phyloP scores from a whole-genome alignment of 2,329 filamentous ascomycete genomes.

The Ophiobolus disseminans region DNA sequence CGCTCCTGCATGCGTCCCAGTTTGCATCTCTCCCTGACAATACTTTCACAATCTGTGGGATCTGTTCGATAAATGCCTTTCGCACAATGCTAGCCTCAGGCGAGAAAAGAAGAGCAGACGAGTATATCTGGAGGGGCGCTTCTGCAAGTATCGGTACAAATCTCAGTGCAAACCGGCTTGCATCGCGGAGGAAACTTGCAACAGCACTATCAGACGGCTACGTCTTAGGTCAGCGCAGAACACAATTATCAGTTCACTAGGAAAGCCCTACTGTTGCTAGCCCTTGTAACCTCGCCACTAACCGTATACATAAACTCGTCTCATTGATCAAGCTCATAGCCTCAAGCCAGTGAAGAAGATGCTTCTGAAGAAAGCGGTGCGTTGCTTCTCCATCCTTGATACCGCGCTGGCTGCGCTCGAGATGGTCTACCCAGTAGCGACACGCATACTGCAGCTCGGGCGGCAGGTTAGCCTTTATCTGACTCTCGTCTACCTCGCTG shows the following conservation, averaged over 20 bases:
- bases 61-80: slow-evolving; percentile 11
- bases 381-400: slow-evolving; percentile 18
- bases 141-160: slow-evolving; percentile 31
- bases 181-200: slow-evolving; percentile 35
- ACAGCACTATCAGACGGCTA: slow-evolving; percentile 14
- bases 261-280: slow-evolving; percentile 4
- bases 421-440: slow-evolving; percentile 32
- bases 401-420: slow-evolving; percentile 12
- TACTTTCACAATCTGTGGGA: slow-evolving; percentile 7
- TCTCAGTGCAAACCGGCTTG: slow-evolving; percentile 42
- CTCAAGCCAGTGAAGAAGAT: slow-evolving; percentile 31
- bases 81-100: slow-evolving; percentile 29
- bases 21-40: background rate
- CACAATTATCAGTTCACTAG: background rate
- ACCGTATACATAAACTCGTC: background rate
- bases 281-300: background rate
- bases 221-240: slow-evolving; percentile 10
- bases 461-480: slow-evolving; percentile 3
- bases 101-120: slow-evolving; percentile 47
- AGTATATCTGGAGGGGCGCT: slow-evolving; percentile 48
- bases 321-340: slow-evolving; percentile 12
- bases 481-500: slow-evolving; percentile 20
- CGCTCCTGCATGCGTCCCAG: background rate
- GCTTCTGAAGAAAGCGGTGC: slow-evolving; percentile 43
- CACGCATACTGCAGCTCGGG: slow-evolving; percentile 43